A percentile compares a stretch with the other conserved stretches of the same genome.
phyloP scores from a whole-genome alignment of 768 basidiomycete genomes.

The Suillus clintonianus region DNA sequence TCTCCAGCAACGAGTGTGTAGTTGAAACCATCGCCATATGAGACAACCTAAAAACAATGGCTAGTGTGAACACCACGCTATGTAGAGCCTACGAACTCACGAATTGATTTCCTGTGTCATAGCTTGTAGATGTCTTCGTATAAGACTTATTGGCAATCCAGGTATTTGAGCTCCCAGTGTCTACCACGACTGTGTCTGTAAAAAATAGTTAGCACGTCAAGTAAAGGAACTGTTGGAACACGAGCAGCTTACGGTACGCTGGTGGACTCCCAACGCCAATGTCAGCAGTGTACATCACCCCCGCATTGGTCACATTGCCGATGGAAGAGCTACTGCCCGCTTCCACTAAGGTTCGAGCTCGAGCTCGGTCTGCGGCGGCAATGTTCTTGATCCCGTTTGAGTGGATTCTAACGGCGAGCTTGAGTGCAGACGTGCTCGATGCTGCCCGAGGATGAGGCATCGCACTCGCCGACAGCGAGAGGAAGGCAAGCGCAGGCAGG shows the following conservation, averaged over 20 bases:
- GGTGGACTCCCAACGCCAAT: conserved; percentile 15
- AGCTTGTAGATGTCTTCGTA: not conserved
- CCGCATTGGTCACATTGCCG: conserved; percentile 17
- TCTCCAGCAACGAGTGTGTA: conserved; percentile 8
- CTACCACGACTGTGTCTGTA: conserved; percentile 17
- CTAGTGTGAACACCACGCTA: not conserved
- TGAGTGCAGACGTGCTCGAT: not conserved
- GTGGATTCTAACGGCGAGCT: conserved; percentile 4
- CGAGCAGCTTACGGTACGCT: conserved; percentile 6
- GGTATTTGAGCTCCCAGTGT: conserved; percentile 24
- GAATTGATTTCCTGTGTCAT: conserved; percentile 7
- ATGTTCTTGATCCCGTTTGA: conserved; percentile 3
- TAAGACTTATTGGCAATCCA: conserved; percentile 18
- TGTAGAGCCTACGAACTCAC: not conserved
- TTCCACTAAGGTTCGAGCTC: not conserved
- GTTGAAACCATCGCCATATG: conserved; percentile 11
- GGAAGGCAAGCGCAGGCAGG: not conserved
- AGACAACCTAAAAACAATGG: conserved; percentile 5
- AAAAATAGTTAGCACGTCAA: not conserved
- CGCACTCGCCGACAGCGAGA: not conserved
- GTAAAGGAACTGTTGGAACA: not conserved
- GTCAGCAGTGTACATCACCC: conserved; percentile 10
- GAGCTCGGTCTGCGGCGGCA: conserved; percentile 8
- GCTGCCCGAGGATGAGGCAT: conserved; percentile 1
- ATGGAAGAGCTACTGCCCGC: not conserved